Evolutionary conservation across 768 basidiomycete genomes (phyloP), one percentile per base, ranked within the genome.

Genomic region (Auricularia sp.): DNA sequence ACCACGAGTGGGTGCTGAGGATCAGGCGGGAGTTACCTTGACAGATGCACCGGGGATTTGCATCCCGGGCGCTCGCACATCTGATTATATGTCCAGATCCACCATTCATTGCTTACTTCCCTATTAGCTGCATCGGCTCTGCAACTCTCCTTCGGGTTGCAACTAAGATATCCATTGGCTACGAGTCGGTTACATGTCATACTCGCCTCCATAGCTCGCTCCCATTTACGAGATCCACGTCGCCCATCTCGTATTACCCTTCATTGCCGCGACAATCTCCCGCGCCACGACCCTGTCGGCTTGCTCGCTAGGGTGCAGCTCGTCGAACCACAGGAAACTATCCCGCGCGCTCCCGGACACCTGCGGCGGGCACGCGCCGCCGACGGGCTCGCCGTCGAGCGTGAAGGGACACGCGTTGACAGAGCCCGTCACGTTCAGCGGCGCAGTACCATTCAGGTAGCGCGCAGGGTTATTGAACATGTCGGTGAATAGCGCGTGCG

Each of bases 251-350:
- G 37, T 68, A 6, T 45, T 74, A 8, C 82, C 81, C 63, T 76
- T 72, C 63, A 84, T 78, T 1, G 80, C 77, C 24, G 77, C 66
- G 0, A 82, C 75, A 18, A 86, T 81, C 67, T 85, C 79, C 59
- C 77, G 74, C 0, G 83, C 85, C 2, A 86, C 76, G 39, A 82
- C 76, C 10, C 85, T 74, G 64, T 83, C 80, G 1, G 81, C 77
- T 68, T 87, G 85, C 68, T 85, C 82, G 3, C 83, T 84, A 5
- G 83, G 82, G 68, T 86, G 85, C 18, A 87, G 74, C 66, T 85
- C 85, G 67, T 87, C 83, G 66, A 73, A 84, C 85, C 85, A 87
- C 56, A 86, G 71, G 75, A 79, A 87, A 69, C 86, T 86, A 67
- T 86, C 85, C 14, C 74, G 70, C 16, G 75, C 84, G 0, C 78